Conservation (phyloP, 2,329 filamentous ascomycete genomes). For the Aspergillus nomiae region DNA sequence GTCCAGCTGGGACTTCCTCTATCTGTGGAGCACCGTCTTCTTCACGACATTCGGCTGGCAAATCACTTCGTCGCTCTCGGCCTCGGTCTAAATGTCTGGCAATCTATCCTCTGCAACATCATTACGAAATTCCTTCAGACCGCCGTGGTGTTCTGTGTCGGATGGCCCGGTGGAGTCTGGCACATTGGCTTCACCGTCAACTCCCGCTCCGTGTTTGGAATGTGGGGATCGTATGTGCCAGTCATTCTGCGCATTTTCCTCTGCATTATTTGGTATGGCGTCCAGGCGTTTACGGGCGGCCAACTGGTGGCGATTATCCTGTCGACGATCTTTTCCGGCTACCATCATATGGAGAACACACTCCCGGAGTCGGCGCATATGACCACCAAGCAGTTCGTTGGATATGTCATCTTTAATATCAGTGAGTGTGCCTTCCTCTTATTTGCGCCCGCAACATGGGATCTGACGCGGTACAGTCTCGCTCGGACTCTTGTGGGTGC, state of each 20-base stretch:
- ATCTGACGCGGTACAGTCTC: not conserved
- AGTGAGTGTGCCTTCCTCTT: not conserved
- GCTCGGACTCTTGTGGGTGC: not conserved
- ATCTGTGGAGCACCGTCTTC: constrained; percentile 5
- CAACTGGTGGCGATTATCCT: constrained; percentile 10
- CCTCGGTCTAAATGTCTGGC: constrained; percentile 11
- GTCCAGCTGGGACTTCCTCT: not conserved
- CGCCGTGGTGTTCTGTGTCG: constrained; percentile 3
- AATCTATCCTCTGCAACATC: constrained; percentile 9
- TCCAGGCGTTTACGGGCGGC: constrained; percentile 14
- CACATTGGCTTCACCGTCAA: constrained; percentile 14
- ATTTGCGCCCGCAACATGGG: too few relatives aligned
- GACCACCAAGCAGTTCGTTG: not conserved
- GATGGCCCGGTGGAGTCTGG: constrained; percentile 13
- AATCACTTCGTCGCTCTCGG: constrained; percentile 4
- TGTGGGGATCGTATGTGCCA: constrained; percentile 13
- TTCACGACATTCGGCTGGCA: constrained; percentile 2
- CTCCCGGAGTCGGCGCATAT: not conserved
- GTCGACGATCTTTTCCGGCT: constrained; percentile 11
- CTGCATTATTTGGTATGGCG: constrained; percentile 13
- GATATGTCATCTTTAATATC: not conserved
- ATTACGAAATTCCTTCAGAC: constrained; percentile 2
- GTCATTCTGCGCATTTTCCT: constrained; percentile 13
- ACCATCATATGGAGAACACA: constrained; percentile 11
- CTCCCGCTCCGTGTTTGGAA: constrained; percentile 7